A percentile compares a stretch with the other conserved stretches of the same genome.
Conservation (phyloP, 371 early-diverging fungal species). For the Zopfochytrium polystomum region DNA sequence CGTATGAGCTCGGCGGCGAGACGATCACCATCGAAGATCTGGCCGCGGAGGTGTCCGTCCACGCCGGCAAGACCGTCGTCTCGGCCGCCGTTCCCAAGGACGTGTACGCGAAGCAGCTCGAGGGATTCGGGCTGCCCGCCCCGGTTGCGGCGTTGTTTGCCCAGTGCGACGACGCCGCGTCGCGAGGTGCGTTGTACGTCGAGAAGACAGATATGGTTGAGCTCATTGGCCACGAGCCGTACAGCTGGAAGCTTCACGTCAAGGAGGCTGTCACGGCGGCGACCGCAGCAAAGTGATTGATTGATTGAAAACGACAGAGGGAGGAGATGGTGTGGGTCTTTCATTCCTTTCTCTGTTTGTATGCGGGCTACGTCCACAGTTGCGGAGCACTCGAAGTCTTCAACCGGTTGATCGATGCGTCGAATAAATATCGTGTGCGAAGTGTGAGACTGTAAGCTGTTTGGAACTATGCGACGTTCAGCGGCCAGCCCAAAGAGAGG, state of each 20-base stretch:
- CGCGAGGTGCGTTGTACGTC: conserved; percentile 7
- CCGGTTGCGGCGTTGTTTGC: neutral
- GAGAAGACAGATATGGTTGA: conserved; percentile 14
- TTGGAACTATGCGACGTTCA: too few relatives aligned
- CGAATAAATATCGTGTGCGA: too few relatives aligned
- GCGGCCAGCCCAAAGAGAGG: too few relatives aligned
- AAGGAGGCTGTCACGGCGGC: conserved; percentile 3
- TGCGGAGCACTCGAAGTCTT: too few relatives aligned
- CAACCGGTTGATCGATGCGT: too few relatives aligned
- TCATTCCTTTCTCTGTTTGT: too few relatives aligned
- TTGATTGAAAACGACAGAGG: too few relatives aligned
- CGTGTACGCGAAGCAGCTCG: conserved; percentile 3
- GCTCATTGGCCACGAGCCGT: conserved; percentile 6
- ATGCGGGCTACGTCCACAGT: too few relatives aligned
- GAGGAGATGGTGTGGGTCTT: too few relatives aligned
- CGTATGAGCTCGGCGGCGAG: conserved; percentile 12
- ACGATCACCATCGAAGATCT: too few relatives aligned
- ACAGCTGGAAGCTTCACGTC: conserved; percentile 8
- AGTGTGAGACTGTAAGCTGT: too few relatives aligned
- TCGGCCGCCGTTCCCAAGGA: conserved; percentile 7
- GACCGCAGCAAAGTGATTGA: too few relatives aligned
- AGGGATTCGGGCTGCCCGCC: conserved; percentile 6
- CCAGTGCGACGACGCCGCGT: conserved; percentile 3
- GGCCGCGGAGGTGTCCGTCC: conserved; percentile 11
- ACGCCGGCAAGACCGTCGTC: conserved; percentile 6